Percentiles rank a stretch among this genome's conserved stretches.
phyloP scores from a whole-genome alignment of 768 basidiomycete genomes.

The Nidula microcarpa region DNA sequence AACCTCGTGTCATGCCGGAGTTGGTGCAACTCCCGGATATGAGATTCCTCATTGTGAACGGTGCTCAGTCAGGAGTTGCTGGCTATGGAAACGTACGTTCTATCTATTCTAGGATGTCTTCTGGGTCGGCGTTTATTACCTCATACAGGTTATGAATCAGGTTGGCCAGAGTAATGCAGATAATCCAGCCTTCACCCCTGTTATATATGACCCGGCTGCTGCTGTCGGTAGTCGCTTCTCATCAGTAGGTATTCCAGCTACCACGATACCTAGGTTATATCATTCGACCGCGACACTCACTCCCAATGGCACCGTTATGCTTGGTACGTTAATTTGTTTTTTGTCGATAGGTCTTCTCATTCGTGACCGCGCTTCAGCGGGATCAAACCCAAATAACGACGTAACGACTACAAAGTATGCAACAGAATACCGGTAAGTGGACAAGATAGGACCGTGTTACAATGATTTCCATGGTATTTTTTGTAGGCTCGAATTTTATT shows the following conservation, averaged over 20 bases:
- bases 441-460: conserved; percentile 1
- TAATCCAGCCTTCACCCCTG: conserved; percentile 30
- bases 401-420: conserved; percentile 14
- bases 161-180: conserved; percentile 20
- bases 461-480: conserved; percentile 4
- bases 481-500: background rate
- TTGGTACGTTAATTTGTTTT: conserved; percentile 21
- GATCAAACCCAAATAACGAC: conserved; percentile 35
- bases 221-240: conserved; percentile 38
- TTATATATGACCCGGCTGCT: conserved; percentile 42
- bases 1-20: conserved; percentile 33
- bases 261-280: conserved; percentile 50
- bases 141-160: conserved; percentile 19
- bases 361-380: conserved; percentile 18
- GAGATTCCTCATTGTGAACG: conserved; percentile 37
- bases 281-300: conserved; percentile 57
- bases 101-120: background rate
- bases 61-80: conserved; percentile 34
- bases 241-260: conserved; percentile 36
- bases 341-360: background rate
- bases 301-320: conserved; percentile 28
- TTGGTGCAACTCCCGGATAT: conserved; percentile 36
- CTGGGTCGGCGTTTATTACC: background rate
- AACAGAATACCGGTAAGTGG: conserved; percentile 26
- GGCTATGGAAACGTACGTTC: conserved; percentile 6